phyloP scores from a whole-genome alignment of 228 moss, liverwort and hornwort species.

The Sphagnum magellanicum region DNA sequence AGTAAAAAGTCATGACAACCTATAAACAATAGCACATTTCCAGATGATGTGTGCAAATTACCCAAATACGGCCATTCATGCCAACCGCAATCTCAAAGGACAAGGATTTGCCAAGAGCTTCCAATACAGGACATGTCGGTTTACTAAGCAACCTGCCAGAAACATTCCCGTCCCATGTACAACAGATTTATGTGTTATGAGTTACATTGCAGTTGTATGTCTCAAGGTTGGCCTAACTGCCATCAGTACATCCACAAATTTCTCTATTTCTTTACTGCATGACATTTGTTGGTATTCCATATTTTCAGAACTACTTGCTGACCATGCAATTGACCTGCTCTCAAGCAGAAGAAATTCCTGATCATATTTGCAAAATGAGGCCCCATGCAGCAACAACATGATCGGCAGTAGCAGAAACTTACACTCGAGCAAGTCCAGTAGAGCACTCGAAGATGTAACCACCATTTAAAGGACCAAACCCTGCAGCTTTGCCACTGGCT shows the following conservation, averaged over 20 bases:
- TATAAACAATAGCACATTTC: too few relatives aligned
- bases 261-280: too few relatives aligned
- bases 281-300: background rate
- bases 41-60: slow-evolving; percentile 11
- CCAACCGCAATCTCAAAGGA: slow-evolving; percentile 94
- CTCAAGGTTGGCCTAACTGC: too few relatives aligned
- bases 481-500: slow-evolving; percentile 70
- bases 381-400: background rate
- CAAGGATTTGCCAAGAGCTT: slow-evolving; percentile 64
- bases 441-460: slow-evolving; percentile 87
- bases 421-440: slow-evolving; percentile 82
- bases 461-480: slow-evolving; percentile 87
- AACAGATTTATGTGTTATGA: background rate
- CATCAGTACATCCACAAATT: too few relatives aligned
- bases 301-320: background rate
- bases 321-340: background rate
- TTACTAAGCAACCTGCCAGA: slow-evolving; percentile 62
- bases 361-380: background rate
- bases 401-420: slow-evolving; percentile 3
- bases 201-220: too few relatives aligned
- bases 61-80: slow-evolving; percentile 91
- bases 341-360: background rate
- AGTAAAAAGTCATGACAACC: too few relatives aligned
- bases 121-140: slow-evolving; percentile 68
- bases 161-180: background rate